Evolutionary conservation across 768 basidiomycete species (phyloP), one percentile per base, ranked within the genome.

Genomic region (Suillus luteus): DNA sequence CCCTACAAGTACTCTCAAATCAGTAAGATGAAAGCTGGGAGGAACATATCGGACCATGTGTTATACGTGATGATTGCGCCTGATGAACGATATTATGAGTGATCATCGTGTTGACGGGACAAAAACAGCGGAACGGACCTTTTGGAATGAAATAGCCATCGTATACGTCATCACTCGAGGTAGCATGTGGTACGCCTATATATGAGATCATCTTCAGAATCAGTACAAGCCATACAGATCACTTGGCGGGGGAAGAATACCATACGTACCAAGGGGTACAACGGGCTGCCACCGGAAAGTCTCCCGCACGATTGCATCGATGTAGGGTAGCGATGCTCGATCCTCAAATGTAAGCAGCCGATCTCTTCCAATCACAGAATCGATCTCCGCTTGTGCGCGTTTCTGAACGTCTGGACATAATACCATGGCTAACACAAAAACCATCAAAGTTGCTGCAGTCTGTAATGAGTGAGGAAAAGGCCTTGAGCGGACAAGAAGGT

Each of bases 301-400:
- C 46, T 73, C 71, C 17, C 66, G 59, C 4, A 70, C 12, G 17
- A 71, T 44, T 10, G 67, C 65, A 12, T 65, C 62, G 5, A 67
- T 27, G n/a, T 69, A 69, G 6, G 67, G 68, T 27, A 69, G 51
- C 7, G 57, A 62, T 12, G 9, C 44, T 35, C 65, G 54, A 37
- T 71, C 70, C 1, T 65, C 57, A 37, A 59, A 69, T 0, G 58
- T 58, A 5, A 66, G 63, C 3, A 72, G 49, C 10, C 69, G 59
- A 31, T 69, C 65, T 19, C 43, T 52, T 19, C 73, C 72, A 14
- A 71, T 57, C 43, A 71, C 63, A 0, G 62, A 55, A 35, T 74
- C 70, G 10, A 74, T 61, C 48, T 74, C 72, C 19, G 61, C 63
- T 49, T 71, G 70, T 19, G 64, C 65, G 2, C 65, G 60, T 43